Percentiles rank a stretch among this genome's conserved stretches.
phyloP scores from a whole-genome alignment of 179 eudicot genomes.

The Patellifolia procumbens region DNA sequence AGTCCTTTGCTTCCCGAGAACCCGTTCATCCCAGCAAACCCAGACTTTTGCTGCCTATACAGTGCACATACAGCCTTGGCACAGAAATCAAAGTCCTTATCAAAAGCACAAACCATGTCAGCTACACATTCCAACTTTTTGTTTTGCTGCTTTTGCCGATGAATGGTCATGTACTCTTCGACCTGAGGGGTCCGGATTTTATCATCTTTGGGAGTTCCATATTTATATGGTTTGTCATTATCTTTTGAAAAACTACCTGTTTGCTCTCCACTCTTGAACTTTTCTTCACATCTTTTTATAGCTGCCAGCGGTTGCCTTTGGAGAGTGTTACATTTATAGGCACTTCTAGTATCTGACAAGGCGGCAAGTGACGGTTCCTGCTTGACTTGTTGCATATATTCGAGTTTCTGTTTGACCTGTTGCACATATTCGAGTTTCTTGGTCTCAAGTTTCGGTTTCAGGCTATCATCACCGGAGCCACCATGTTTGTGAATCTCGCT shows the following conservation, averaged over 20 bases:
- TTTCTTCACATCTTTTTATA: slow-evolving; percentile 2
- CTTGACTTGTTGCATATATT: slow-evolving; percentile 20
- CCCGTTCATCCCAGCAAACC: not conserved
- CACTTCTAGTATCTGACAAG: slow-evolving; percentile 1
- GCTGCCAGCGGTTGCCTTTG: not conserved
- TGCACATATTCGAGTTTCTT: slow-evolving; percentile 12
- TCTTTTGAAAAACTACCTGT: not conserved
- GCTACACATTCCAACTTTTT: slow-evolving; percentile 6
- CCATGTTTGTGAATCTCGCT: not conserved
- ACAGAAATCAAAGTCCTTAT: slow-evolving; percentile 33
- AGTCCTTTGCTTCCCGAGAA: slow-evolving; percentile 18
- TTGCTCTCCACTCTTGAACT: not conserved
- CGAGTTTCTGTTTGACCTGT: too few species aligned
- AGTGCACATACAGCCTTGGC: slow-evolving; percentile 45
- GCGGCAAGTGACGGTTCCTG: not conserved
- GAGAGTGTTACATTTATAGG: not conserved
- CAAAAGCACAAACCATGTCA: slow-evolving; percentile 28
- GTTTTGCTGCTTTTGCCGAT: not conserved
- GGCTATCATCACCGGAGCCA: slow-evolving; percentile 11
- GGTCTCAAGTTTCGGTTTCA: not conserved
- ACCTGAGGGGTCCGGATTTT: not conserved
- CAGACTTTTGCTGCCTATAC: slow-evolving; percentile 16
- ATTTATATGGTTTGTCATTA: not conserved
- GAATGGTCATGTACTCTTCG: not conserved
- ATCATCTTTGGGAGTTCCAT: slow-evolving; percentile 8